Evolutionary conservation across 2,329 filamentous ascomycete species (phyloP).

Genomic region (Cordyceps javanica): DNA sequence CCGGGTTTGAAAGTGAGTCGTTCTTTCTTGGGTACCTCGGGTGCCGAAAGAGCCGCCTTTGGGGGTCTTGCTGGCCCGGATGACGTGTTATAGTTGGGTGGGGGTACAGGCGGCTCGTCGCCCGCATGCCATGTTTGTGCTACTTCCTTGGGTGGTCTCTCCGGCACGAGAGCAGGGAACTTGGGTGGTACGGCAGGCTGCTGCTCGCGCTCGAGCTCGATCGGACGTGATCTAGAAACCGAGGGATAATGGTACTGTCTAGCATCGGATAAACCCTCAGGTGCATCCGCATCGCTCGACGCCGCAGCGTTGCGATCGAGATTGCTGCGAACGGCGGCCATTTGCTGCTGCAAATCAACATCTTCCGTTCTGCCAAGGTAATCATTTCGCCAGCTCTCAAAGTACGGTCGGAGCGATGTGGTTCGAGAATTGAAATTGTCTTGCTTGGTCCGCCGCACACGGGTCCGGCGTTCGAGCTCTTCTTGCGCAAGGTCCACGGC

Average conservation of each 20-base stretch:
- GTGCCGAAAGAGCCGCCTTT: constrained; percentile 14
- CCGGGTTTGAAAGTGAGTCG: constrained; percentile 65
- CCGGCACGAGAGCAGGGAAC: constrained; percentile 19
- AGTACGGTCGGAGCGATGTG: constrained; percentile 3
- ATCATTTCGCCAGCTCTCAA: constrained; percentile 4
- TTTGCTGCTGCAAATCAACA: constrained; percentile 42
- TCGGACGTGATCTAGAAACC: constrained; percentile 44
- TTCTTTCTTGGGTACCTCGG: constrained; percentile 40
- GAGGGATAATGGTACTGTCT: constrained; percentile 50
- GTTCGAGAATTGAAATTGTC: constrained; percentile 2
- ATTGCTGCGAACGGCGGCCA: constrained; percentile 45
- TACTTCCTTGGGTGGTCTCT: constrained; percentile 27
- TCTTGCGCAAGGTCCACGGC: constrained; percentile 70
- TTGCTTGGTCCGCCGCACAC: constrained; percentile 45
- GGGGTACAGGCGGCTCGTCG: constrained; percentile 6
- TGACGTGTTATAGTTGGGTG: constrained; percentile 11
- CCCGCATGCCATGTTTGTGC: background rate
- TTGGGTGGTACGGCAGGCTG: constrained; percentile 20
- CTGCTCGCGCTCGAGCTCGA: constrained; percentile 34
- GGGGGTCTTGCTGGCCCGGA: background rate
- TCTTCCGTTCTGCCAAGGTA: constrained; percentile 28
- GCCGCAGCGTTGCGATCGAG: constrained; percentile 33
- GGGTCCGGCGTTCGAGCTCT: constrained; percentile 64
- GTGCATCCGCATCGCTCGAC: constrained; percentile 14
- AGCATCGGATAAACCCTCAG: constrained; percentile 19